Conservation (phyloP, 768 basidiomycete genomes). For the Amylocystis lapponica region DNA sequence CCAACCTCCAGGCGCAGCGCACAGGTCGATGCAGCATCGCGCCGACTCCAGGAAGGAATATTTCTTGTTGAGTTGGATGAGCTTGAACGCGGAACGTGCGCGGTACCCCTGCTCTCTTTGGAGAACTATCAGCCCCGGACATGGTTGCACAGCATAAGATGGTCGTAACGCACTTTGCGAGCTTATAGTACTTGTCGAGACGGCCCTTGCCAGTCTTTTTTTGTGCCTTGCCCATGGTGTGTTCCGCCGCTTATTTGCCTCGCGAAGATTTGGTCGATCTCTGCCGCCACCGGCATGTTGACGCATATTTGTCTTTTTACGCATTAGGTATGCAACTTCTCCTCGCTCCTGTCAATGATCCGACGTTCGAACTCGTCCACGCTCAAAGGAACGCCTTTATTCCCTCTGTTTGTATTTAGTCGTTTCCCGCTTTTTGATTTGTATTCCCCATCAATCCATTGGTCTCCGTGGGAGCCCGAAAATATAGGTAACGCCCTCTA, state of each 20-base stretch:
- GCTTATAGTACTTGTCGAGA: conserved; percentile 95
- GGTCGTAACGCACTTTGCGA: conserved; percentile 65
- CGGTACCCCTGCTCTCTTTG: conserved; percentile 96
- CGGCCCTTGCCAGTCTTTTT: conserved; percentile 97
- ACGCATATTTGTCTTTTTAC: neutral
- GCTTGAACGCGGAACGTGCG: conserved; percentile 98
- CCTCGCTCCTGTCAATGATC: too few relatives aligned
- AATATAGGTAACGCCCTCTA: too few relatives aligned
- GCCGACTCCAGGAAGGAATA: conserved; percentile 87
- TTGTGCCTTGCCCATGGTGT: conserved; percentile 43
- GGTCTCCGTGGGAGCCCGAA: too few relatives aligned
- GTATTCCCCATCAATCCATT: too few relatives aligned
- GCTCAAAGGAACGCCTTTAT: too few relatives aligned
- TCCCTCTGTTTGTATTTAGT: neutral
- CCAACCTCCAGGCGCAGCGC: conserved; percentile 99
- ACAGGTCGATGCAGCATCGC: conserved; percentile 93
- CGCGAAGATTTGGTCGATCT: too few relatives aligned
- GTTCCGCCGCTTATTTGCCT: too few relatives aligned
- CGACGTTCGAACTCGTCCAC: too few relatives aligned
- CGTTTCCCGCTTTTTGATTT: too few relatives aligned
- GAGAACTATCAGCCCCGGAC: neutral
- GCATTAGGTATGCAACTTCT: neutral
- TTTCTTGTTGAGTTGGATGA: conserved; percentile 98
- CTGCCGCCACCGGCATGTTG: neutral
- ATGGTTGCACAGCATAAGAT: conserved; percentile 4